Percentiles rank a stretch among this genome's conserved stretches.
Evolutionary conservation across 106 monocot species (phyloP).

Genomic region (Gastrodia elata): DNA sequence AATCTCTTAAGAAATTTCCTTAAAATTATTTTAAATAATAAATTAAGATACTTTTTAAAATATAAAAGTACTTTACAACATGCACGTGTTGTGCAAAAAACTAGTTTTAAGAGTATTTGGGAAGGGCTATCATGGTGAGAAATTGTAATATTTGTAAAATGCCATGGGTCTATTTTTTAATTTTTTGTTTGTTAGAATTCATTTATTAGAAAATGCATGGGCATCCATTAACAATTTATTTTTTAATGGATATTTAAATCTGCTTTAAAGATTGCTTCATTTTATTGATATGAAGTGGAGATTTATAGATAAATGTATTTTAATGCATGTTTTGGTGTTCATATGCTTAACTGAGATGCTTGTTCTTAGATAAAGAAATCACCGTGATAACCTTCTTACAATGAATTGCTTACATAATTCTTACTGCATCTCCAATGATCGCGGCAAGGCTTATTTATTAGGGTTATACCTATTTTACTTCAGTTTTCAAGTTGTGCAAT

Average conservation of each 20-base stretch:
- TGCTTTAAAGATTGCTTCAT: not conserved
- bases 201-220: not conserved
- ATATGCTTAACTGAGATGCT: not conserved
- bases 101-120: not conserved
- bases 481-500: too few relatives aligned
- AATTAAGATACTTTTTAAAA: too few relatives aligned
- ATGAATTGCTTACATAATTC: too few relatives aligned
- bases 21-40: too few relatives aligned
- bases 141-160: not conserved
- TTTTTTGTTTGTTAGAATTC: not conserved
- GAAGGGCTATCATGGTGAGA: not conserved
- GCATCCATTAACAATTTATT: not conserved
- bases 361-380: not conserved
- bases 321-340: not conserved
- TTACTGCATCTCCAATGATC: too few relatives aligned
- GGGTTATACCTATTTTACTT: too few relatives aligned
- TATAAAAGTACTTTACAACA: too few relatives aligned
- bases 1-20: too few relatives aligned
- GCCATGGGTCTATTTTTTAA: not conserved
- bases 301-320: not conserved
- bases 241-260: not conserved
- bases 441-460: too few relatives aligned
- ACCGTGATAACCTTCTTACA: too few relatives aligned
- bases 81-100: too few relatives aligned
- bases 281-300: not conserved